Conservation (phyloP, 2,329 filamentous ascomycete genomes). For the Cladosporium sp. region DNA sequence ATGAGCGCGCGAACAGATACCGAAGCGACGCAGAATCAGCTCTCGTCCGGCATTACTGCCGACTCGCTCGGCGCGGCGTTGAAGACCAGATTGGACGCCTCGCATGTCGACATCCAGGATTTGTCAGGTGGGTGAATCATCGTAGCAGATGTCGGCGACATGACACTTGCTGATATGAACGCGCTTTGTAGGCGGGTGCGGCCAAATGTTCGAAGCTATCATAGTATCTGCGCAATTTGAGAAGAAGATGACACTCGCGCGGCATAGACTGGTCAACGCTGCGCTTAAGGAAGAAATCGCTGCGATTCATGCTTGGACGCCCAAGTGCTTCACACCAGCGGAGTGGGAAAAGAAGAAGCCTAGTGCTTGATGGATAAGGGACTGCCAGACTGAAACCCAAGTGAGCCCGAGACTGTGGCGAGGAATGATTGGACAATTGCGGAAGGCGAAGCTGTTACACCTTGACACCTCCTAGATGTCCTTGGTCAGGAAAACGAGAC, state of each 20-base stretch:
- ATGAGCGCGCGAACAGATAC: constrained; percentile 44
- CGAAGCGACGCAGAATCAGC: constrained; percentile 49
- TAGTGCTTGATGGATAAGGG: background rate
- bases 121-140: constrained; percentile 67
- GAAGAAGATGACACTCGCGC: constrained; percentile 66
- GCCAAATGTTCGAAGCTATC: constrained; percentile 65
- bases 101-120: constrained; percentile 83
- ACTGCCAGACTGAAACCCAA: background rate
- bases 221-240: constrained; percentile 56
- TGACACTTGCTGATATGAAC: background rate
- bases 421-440: background rate
- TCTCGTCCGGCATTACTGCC: constrained; percentile 63
- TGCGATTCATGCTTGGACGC: constrained; percentile 89
- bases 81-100: constrained; percentile 64
- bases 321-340: constrained; percentile 86
- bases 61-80: constrained; percentile 66
- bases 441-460: background rate
- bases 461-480: background rate
- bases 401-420: background rate
- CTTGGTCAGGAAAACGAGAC: no score
- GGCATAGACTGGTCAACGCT: constrained; percentile 81
- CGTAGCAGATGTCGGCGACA: background rate
- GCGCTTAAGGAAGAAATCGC: constrained; percentile 83
- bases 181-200: constrained; percentile 57
- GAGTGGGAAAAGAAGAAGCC: constrained; percentile 72